Evolutionary conservation across 1,284 basidiomycete genomes (phyloP), one percentile per base, ranked within the genome.

Genomic region (Microbotryum lychnidis-dioicae): DNA sequence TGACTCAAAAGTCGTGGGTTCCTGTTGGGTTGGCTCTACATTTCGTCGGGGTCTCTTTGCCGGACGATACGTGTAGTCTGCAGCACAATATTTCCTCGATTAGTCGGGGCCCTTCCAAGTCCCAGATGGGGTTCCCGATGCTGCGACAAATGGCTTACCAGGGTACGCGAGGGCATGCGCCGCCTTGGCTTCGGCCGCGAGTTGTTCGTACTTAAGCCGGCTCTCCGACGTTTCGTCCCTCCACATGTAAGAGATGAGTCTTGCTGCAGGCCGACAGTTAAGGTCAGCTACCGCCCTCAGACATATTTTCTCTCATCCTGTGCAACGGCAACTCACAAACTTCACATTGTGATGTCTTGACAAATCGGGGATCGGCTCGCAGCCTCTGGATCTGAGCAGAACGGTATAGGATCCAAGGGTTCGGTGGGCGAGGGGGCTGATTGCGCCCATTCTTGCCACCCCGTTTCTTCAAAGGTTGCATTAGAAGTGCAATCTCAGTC

Each of bases 351-450:
- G 67, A 62, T 27, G 56, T 55, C 37, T 61, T 62, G 18, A 53
- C 49, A n/a, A 63, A 60, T 50, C 63, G 53, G 27, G 59, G 60
- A 23, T 47, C 55, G 14, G 42, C 53, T 25, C 50, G 57, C 52
- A 69, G 57, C 31, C 60, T 57, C 20, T 55, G 53, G 16, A 67
- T 64, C 27, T 60, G 53, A 25, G 84, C 81, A 3, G 85, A 84
- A 48, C 91, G 84, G 74, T 90, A 96, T 20, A 94, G 71, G 65
- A 96, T 93, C 89, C 89, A 94, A 0, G 91, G 85, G 74, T 94
- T 94, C 18, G 85, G 84, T 3, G 91, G 91, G 0, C 90, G 82
- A 1, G 85, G 85, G 1, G 82, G 80, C 62, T 82, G 74, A 50
- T 69, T 64, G 48, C 50, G 54, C 1, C 55, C 49, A 18, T 42